Evolutionary conservation across 2,329 filamentous ascomycete genomes (phyloP), one percentile per base, ranked within the genome.

Genomic region (Delphinella strobiligena): DNA sequence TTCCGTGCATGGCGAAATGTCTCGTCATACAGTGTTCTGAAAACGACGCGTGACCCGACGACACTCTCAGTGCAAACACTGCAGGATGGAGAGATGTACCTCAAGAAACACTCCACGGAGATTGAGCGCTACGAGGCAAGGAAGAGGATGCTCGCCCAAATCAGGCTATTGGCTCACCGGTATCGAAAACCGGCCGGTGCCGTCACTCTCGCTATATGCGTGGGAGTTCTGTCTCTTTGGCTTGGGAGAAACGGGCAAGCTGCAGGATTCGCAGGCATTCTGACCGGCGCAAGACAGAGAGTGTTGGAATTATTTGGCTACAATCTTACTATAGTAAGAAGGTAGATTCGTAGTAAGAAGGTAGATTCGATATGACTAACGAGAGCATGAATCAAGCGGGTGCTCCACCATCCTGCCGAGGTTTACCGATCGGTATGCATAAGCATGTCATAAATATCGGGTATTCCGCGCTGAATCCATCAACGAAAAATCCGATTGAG

Each of bases 1-100:
- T 62, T 60, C 38, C 62, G 69, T 27, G 69, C 73, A 4, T 96
- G 88, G 87, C 66, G 68, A 45, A 62, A 61, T 12, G 80, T 98
- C 43, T 87, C 87, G 2, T 58, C 60, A 5, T 74, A 74, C 43
- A 95, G 88, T 56, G 86, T 86, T 5, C 71, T 98, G 38, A 95
- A 93, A 60, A 94, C 88, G 2, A 82, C 82, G 0, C 70, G 74
- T 10, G 65, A 73, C 52, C 54, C 68, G 36, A 55, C 64, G 32
- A 57, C 58, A 29, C 66, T 73, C 35, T 57, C 66, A 4, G 57
- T 58, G 19, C 75, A 86, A 54, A 74, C 70, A 0, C 59, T 84
- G 24, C 61, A 71, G 19, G 74, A 89, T 31, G 89, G 85, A 2
- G 66, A 78, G 45, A 57, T 54, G 4, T 72, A 79, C 44, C 89